Evolutionary conservation across 1,139 yeast species (phyloP), one percentile per base, ranked within the genome.

Genomic region (Saccharomyces uvarum): DNA sequence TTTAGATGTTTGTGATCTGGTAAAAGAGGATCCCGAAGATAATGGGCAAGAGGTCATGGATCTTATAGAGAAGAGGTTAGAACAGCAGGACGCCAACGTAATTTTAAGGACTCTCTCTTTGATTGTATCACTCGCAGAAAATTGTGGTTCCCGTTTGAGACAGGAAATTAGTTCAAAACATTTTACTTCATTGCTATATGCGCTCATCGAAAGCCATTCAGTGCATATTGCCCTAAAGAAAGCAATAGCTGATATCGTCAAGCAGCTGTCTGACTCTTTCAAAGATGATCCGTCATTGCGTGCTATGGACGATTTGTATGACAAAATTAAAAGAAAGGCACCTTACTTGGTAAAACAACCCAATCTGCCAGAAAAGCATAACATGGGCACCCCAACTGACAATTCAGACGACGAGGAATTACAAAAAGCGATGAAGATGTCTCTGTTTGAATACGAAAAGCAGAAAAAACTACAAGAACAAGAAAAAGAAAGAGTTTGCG

Each of bases 121-220:
- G 54, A 73, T 88, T 19, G 79, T 82, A 19, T 85, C 97, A 0
- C 71, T 89, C 41, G 96, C 96, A 0, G 97, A 91, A 70, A 93
- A 93, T 69, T 91, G 98, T 72, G 98, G 98, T 1, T 84, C 96
- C 2, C 77, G 90, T 61, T 81, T 88, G 80, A 84, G 84, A 63
- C 90, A 88, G 59, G 89, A 86, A 63, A 83, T 91, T 49, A 91
- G 96, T 38, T 77, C 90, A 24, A 81, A 80, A 61, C 67, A 77
- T 9, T 89, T 90, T 67, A 80, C 90, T 29, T 75, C 77, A 49
- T 76, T 77, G 24, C 73, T 93, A 51, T 65, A 82, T 42, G 75
- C 76, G 56, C 74, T 84, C 59, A 74, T 88, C 32, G 77, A 76
- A 16, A 88, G 83, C 63, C 69, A 74, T 24, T 70, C 75, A 50